Evolutionary conservation across 1,139 yeast species (phyloP), one percentile per base, ranked within the genome.

Genomic region (Debaryomycetaceae sp.): DNA sequence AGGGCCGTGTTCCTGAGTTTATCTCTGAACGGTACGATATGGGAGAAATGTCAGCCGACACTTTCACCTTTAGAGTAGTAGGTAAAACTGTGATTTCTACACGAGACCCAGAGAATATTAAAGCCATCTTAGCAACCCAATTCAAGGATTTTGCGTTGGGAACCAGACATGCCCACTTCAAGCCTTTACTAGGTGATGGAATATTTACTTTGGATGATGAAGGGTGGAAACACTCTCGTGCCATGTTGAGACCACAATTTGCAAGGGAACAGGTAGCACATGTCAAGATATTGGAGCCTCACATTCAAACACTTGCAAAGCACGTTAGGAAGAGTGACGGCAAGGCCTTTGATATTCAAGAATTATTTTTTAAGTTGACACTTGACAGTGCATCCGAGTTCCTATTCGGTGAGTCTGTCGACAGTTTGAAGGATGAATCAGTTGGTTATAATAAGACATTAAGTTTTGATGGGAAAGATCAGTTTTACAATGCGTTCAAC

Each of bases 381-480:
- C 68, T 80, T 48, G 85, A 80, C 56, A 72, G 81, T 23, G 78
- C 84, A 5, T 75, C 83, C 13, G 83, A 80, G 58, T 78, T 79
- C 54, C 65, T 80, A 52, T 80, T 80, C 61, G 85, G 85, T 11
- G 79, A 75, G 55, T 70, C 80, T 8, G 76, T 75, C 9, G 66
- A 68, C 43, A 62, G 73, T 14, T 67, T 78, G 44, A 56, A 60
- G 39, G 68, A 65, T 45, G 63, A 59, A 11, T 46, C 53, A 3
- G 54, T 63, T 40, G 63, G 59, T 17, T 53, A 54, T 42, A 23
- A 44, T 5, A 24, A 20, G 23, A 49, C 50, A 1, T 43, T 40
- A 14, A 56, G 54, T 27, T 51, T 62, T 44, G 68, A 63, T 31
- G 68, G 68, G n/a, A 69, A 65, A 43, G 52, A 56, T 23, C 68